A percentile compares a stretch with the other conserved stretches of the same genome.
Evolutionary conservation across 495 filamentous ascomycete species (phyloP).

Genomic region (Penicillium samsonianum): DNA sequence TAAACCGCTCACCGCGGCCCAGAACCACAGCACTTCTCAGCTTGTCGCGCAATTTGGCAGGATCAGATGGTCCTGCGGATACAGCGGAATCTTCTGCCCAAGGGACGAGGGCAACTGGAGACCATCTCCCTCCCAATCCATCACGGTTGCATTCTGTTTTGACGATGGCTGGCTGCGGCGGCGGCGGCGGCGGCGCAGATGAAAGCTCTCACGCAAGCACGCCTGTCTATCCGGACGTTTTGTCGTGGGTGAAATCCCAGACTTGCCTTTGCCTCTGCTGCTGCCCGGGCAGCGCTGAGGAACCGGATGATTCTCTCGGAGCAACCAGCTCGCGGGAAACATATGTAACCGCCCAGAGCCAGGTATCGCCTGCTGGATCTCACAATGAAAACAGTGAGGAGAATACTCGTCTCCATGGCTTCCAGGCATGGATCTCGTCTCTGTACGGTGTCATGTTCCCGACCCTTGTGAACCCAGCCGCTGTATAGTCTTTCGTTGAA

Average conservation of each 20-base stretch:
- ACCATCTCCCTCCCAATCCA: neutral
- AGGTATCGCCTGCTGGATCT: constrained; percentile 12
- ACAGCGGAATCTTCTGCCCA: constrained; percentile 3
- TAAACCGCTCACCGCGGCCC: neutral
- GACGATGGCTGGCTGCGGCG: neutral
- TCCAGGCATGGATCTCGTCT: constrained; percentile 11
- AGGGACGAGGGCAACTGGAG: neutral
- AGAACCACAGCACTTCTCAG: constrained; percentile 15
- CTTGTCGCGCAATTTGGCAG: constrained; percentile 6
- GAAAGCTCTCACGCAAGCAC: neutral
- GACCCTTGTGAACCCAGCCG: neutral
- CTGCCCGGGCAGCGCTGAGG: constrained; percentile 14
- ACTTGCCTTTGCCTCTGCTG: constrained; percentile 26
- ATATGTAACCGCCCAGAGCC: constrained; percentile 33
- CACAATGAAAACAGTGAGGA: neutral
- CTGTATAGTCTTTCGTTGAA: constrained; percentile 1
- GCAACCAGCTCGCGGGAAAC: constrained; percentile 28
- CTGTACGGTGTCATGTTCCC: constrained; percentile 10
- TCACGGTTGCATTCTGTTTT: constrained; percentile 7
- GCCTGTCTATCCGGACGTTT: constrained; percentile 2
- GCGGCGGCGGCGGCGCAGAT: neutral
- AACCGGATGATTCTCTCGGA: constrained; percentile 14
- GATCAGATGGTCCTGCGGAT: constrained; percentile 1
- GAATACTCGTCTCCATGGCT: neutral
- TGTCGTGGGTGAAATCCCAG: constrained; percentile 17